Evolutionary conservation across 1,284 basidiomycete species (phyloP).

Genomic region (Anthracocystis setariae): DNA sequence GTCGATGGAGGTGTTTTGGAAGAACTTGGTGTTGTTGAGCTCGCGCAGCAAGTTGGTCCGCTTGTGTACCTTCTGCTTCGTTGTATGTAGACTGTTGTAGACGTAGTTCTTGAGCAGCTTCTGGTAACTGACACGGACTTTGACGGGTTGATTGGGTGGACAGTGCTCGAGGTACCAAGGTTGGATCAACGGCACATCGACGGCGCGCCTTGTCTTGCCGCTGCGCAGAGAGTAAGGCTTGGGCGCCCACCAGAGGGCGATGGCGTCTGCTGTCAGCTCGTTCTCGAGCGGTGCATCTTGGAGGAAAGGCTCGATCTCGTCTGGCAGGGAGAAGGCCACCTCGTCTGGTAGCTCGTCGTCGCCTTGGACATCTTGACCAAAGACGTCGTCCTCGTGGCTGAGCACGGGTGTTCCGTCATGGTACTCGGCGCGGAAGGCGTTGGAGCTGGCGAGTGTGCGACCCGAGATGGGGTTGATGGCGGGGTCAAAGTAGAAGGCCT

Average conservation of each 20-base stretch:
- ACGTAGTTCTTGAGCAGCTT: constrained; percentile 97
- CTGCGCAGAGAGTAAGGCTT: constrained; percentile 94
- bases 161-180: constrained; percentile 96
- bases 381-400: constrained; percentile 89
- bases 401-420: constrained; percentile 69
- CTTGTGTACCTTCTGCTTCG: constrained; percentile 93
- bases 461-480: constrained; percentile 79
- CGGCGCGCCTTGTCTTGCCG: constrained; percentile 89
- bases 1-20: constrained; percentile 96
- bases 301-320: constrained; percentile 84
- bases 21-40: constrained; percentile 98
- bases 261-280: constrained; percentile 93
- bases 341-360: constrained; percentile 71
- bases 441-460: constrained; percentile 48
- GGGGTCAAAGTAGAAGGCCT: constrained; percentile 99
- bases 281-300: constrained; percentile 83
- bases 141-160: constrained; percentile 93
- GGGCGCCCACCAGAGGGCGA: constrained; percentile 98
- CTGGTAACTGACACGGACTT: constrained; percentile 98
- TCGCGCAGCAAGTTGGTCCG: constrained; percentile 97
- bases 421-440: constrained; percentile 56
- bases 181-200: constrained; percentile 95
- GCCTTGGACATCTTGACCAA: constrained; percentile 81
- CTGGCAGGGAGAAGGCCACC: constrained; percentile 88
- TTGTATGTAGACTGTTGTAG: constrained; percentile 88